Conservation (phyloP, 139 green algal genomes). For the Limnomonas spitsbergensis region DNA sequence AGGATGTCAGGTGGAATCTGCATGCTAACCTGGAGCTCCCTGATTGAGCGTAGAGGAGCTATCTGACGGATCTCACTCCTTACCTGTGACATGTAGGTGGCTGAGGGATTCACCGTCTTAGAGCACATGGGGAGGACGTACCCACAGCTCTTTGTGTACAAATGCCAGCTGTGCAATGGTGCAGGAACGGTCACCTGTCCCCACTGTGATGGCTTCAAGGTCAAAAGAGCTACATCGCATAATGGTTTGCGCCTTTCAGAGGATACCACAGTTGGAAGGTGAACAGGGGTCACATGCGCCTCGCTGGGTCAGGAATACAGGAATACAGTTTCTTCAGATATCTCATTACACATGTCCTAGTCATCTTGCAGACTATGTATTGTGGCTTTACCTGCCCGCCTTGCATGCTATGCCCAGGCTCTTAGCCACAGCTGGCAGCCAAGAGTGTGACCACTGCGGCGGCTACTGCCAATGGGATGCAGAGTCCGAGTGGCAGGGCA, state of each 20-base stretch:
- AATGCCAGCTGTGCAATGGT: slow-evolving; percentile 47
- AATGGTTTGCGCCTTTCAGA: slow-evolving; percentile 25
- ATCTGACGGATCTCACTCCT: no score
- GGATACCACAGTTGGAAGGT: slow-evolving; percentile 23
- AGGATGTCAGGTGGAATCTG: no score
- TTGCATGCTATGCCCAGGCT: no score
- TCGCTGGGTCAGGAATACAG: no score
- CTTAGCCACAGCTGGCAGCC: slow-evolving; percentile 14
- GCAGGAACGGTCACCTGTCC: slow-evolving; percentile 46
- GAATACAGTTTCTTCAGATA: no score
- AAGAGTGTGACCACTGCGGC: slow-evolving; percentile 46
- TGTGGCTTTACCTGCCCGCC: no score
- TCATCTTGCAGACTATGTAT: no score
- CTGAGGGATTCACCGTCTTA: slow-evolving; percentile 52
- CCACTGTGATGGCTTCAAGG: slow-evolving; percentile 47
- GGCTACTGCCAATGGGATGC: slow-evolving; percentile 49
- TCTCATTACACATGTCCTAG: no score
- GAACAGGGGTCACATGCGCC: no score
- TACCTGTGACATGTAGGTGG: slow-evolving; percentile 47
- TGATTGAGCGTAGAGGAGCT: no score
- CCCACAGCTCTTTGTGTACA: slow-evolving; percentile 45
- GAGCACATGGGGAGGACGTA: slow-evolving; percentile 55
- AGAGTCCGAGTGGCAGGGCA: slow-evolving; percentile 53
- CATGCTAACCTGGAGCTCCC: no score
- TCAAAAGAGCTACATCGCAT: slow-evolving; percentile 20